Evolutionary conservation across 2,329 filamentous ascomycete species (phyloP).

Genomic region (Fusarium succisae): DNA sequence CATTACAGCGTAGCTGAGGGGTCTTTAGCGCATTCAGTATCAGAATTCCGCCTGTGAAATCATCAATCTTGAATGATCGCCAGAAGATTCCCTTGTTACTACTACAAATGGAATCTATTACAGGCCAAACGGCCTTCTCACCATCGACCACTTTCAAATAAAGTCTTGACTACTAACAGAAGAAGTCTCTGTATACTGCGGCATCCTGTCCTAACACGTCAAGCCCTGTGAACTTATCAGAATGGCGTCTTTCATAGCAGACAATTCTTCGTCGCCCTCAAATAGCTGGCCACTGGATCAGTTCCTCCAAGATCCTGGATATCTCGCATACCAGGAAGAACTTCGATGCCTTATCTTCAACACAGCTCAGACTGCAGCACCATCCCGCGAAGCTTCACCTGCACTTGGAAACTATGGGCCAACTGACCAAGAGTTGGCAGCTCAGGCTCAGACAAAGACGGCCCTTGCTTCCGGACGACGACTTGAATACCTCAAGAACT

Average conservation of each 20-base stretch:
- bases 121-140: background rate
- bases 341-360: constrained; percentile 57
- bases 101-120: background rate
- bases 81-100: background rate
- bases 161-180: background rate
- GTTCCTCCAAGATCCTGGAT: constrained; percentile 52
- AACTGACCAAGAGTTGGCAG: constrained; percentile 31
- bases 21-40: background rate
- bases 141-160: background rate
- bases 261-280: constrained; percentile 41
- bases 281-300: constrained; percentile 48
- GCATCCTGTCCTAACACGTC: background rate
- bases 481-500: constrained; percentile 57
- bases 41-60: background rate
- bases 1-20: constrained; percentile 9
- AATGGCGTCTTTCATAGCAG: constrained; percentile 26
- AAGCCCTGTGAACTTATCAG: background rate
- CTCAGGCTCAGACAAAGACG: constrained; percentile 36
- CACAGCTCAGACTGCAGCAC: constrained; percentile 54
- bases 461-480: constrained; percentile 47
- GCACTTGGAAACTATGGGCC: constrained; percentile 32
- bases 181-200: background rate
- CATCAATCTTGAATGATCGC: background rate
- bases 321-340: constrained; percentile 57
- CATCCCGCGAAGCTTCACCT: constrained; percentile 53